Evolutionary conservation across 768 basidiomycete species (phyloP), one percentile per base, ranked within the genome.

Genomic region (Roridomyces roridus): DNA sequence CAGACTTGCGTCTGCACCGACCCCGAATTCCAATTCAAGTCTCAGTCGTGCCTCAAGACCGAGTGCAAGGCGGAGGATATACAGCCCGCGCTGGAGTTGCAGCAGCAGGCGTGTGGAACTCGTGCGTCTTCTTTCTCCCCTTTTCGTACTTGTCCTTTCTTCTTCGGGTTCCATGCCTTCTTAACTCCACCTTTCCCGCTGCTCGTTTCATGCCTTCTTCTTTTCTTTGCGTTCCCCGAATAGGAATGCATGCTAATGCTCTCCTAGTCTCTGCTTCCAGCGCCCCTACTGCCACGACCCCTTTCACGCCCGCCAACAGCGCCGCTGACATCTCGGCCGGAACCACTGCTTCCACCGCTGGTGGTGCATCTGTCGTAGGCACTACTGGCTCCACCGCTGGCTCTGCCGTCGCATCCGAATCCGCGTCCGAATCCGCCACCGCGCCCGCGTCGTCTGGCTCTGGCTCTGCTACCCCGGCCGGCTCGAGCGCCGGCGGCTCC

Each of bases 1-100:
- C 10, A 49, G 12, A 40, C 41, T 37, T 59, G 58, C 52, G 47
- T 37, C n/a, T 59, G 58, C 52, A 59, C 52, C 17, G 35, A 59
- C 52, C 18, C 47, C 40, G 26, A 59, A 41, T 59, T 53, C 51
- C 57, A 53, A 21, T 1, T 4, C 2, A 49, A 40, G 37, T 40
- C 52, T 18, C n/a, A 3, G 20, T 29, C 46, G 20, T 59, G 52
- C 23, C 40, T 59, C 34, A 2, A 6, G 28, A 21, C 15, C 35
- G 58, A 59, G 43, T 59, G 58, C 52, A 17, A 53, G 37, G 18
- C 51, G 5, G 28, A 28, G 1, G 58, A 59, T 21, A 9, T 29
- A 5, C 9, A 1, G 6, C 41, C 41, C 5, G 52, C 47, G 2
- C 10, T 50, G 2, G 35, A 1, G 15, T 11, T 54, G 4, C 46